Evolutionary conservation across 176 grass and related monocot species (phyloP), one percentile per base, ranked within the genome.

Genomic region (Metroxylon sagu): DNA sequence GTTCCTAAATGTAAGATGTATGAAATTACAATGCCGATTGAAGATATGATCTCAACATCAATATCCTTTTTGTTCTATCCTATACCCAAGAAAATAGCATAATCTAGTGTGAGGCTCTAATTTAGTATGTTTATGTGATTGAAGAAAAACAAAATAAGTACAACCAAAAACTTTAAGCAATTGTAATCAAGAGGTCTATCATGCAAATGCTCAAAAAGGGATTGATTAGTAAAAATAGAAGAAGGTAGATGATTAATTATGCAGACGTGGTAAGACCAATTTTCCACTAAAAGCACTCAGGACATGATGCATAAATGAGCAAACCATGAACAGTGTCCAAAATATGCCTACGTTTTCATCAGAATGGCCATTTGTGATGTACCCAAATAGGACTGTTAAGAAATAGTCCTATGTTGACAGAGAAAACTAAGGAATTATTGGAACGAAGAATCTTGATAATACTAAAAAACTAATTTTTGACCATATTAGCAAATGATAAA

Each of bases 251-350:
- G 15, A 17, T 30, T 60, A 5, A 30, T 60, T 17, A 5, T 6
- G 6, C 29, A 30, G 3, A 31, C 5, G 1, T 1, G 5, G 2
- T 30, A 4, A 29, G 15, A 0, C 4, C 2, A 3, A n/a, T n/a
- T 25, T 56, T n/a, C 3, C 18, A 1, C 5, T 5, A 25, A 56
- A 55, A 56, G 8, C 10, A 1, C 12, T 56, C 3, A 23, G 1
- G 18, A 23, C 1, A 8, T 8, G 6, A 35, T 2, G 6, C 0
- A 8, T 0, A 43, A 2, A 43, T 43, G 5, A 3, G 8, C 6
- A 43, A 3, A 12, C 8, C 0, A 12, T 2, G 1, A 2, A 43
- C 1, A 0, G 2, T 14, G 0, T 43, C 10, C 10, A 43, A 43
- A 10, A 43, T 43, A 10, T 14, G 10, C 3, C 10, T 12, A 43